phyloP scores from a whole-genome alignment of 108 stramenopile species.

The Discostella stelligeroides region DNA sequence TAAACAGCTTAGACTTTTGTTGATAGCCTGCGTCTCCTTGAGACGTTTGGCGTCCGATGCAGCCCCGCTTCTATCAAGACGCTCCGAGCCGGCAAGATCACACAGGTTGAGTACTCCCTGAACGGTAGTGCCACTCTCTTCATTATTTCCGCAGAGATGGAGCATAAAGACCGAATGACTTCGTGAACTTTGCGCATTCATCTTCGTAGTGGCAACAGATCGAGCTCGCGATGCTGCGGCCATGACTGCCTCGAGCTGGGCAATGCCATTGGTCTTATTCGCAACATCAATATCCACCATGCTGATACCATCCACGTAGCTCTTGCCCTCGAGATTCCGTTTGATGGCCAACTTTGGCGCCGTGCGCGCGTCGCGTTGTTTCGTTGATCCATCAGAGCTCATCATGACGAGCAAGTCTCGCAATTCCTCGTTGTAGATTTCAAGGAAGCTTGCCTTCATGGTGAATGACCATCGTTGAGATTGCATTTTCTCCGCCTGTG shows the following conservation, averaged over 20 bases:
- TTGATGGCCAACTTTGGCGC: conserved; percentile 78
- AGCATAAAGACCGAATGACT: conserved; percentile 99
- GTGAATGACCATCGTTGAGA: conserved; percentile 94
- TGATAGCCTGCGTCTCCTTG: conserved; percentile 97
- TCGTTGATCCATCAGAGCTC: conserved; percentile 49
- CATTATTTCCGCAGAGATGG: conserved; percentile 90
- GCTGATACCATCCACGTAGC: conserved; percentile 92
- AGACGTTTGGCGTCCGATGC: conserved; percentile 79
- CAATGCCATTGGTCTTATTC: conserved; percentile 60
- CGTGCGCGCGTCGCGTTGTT: conserved; percentile 22
- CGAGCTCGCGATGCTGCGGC: conserved; percentile 86
- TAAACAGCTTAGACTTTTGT: conserved; percentile 97
- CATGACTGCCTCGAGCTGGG: conserved; percentile 89
- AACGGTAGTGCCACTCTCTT: conserved; percentile 84
- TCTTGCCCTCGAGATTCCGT: conserved; percentile 73
- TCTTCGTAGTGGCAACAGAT: conserved; percentile 95
- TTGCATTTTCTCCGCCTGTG: conserved; percentile 77
- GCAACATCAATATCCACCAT: conserved; percentile 78
- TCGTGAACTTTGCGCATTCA: conserved; percentile 97
- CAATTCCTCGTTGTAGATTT: conserved; percentile 99
- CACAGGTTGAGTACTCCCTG: conserved; percentile 96
- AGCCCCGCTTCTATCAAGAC: conserved; percentile 94
- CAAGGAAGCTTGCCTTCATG: conserved; percentile 94
- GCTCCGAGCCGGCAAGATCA: conserved; percentile 98
- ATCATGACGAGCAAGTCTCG: conserved; percentile 88